Base-by-base conservation (phyloP, 1,284 basidiomycete genomes). In the Waitea zeae region DNA sequence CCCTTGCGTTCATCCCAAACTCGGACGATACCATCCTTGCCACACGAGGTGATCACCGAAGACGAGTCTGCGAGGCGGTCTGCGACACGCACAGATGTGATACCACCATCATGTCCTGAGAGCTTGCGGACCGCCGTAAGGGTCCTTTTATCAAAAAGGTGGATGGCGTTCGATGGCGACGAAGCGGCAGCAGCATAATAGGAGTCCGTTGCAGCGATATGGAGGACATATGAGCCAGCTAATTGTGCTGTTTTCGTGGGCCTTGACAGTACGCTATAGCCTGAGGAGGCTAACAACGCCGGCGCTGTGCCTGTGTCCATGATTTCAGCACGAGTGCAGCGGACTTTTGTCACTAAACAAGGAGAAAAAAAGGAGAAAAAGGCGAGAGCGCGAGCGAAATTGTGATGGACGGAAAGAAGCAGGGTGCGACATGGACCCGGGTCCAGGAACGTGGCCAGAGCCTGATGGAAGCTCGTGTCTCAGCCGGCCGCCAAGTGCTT, bases 1-100 rank as follows among this genome's bases (percentile, higher is more conserved):
- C 63, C 61, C 4, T 64, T 57, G 36, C 79, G 64, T 37, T 68
- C 64, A 47, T 83, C 79, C 80, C 79, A 83, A 17, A 69, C 59
- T 41, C 66, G 68, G 38, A 83, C 66, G 32, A 58, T 52, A 0
- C 73, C 74, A 41, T 79, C 75, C 44, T 59, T 66, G 1, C 77
- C 75, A 12, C 67, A 71, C 2, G 74, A 74, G 17, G 77, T 46
- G 12, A 79, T 56, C 35, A 49, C 49, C 5, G 45, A 46, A 19
- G 44, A 40, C 1, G 49, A 47, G 4, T 50, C 48, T 3, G 50
- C 53, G 12, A 65, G 39, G 13, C 46, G 42, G 30, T 42, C 40
- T 3, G 64, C 54, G 0, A 60, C 49, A 37, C 59, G 52, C 36
- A 78, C 52, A 22, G 60, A 57, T 0, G 72, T 70, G 7, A 62